These are phyloP conservation scores for Entomophthora muscae DNA, from an alignment of 371 early-diverging fungal species.

Conservation along the genomic window DNA sequence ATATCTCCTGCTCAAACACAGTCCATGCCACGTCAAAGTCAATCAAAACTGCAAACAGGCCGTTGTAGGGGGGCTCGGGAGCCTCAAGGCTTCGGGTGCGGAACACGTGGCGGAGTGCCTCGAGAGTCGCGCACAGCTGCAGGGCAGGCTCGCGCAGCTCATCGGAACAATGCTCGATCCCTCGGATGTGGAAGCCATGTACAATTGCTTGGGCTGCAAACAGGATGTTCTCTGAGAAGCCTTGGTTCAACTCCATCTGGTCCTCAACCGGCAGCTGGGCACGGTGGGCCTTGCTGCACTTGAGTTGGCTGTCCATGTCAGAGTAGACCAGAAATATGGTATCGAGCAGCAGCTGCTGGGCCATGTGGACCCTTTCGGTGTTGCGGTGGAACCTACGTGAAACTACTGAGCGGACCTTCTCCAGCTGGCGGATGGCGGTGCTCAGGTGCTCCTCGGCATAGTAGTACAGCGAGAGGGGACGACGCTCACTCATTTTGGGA, in stretches of 20 bases:
- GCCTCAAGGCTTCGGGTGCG: not conserved
- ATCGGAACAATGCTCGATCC: constrained; percentile 7
- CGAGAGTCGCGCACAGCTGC: constrained; percentile 5
- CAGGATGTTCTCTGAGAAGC: constrained; percentile 7
- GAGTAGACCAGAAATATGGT: constrained; percentile 4
- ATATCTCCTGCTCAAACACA: constrained; percentile 2
- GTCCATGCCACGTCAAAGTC: constrained; percentile 9
- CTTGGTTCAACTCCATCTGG: constrained; percentile 1
- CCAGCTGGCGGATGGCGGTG: not conserved
- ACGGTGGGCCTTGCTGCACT: constrained; percentile 2
- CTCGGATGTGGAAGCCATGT: constrained; percentile 7
- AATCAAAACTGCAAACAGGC: constrained; percentile 2
- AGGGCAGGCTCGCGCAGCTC: constrained; percentile 1
- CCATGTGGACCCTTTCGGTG: constrained; percentile 1
- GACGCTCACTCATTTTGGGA: not conserved
- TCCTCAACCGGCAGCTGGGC: constrained; percentile 4
- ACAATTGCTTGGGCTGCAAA: constrained; percentile 9
- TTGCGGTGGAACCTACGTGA: not conserved
- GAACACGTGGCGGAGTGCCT: constrained; percentile 8
- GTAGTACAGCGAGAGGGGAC: constrained; percentile 5
- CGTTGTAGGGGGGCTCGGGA: constrained; percentile 5
- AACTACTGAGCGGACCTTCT: not conserved
- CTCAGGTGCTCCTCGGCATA: constrained; percentile 6
- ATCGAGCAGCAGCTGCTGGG: constrained; percentile 5
- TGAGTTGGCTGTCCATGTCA: constrained; percentile 4